Percentiles rank a stretch among this genome's conserved stretches.
Evolutionary conservation across 768 basidiomycete genomes (phyloP).

Genomic region (Rhodotorula babjevae): DNA sequence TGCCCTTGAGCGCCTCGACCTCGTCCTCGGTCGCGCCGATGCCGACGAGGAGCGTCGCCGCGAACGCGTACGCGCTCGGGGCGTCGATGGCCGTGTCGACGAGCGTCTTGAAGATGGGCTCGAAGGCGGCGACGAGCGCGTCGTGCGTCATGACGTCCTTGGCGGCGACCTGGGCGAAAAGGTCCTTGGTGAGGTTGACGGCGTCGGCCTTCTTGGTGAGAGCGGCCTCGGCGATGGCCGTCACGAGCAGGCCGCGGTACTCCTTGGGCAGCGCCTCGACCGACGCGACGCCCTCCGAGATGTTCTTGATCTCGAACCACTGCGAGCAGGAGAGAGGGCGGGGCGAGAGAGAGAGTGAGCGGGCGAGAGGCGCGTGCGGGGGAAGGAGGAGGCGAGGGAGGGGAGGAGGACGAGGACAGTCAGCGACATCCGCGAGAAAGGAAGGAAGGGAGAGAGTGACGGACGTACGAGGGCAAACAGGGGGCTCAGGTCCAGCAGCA

Average conservation of each 20-base stretch:
- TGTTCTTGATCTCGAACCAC: constrained; percentile 74
- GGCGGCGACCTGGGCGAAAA: constrained; percentile 62
- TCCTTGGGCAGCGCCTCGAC: constrained; percentile 67
- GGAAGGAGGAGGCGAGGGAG: too few relatives aligned
- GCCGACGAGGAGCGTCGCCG: constrained; percentile 45
- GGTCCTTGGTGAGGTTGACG: constrained; percentile 67
- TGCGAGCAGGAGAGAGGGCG: constrained; percentile 54
- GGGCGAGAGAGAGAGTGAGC: not conserved
- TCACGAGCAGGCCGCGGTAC: constrained; percentile 64
- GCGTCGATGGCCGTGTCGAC: constrained; percentile 88
- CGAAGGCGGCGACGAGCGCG: constrained; percentile 64
- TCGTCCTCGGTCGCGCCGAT: constrained; percentile 19
- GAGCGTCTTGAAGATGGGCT: constrained; percentile 64
- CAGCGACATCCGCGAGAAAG: too few relatives aligned
- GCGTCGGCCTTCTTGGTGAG: constrained; percentile 78
- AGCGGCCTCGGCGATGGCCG: constrained; percentile 66
- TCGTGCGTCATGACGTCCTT: constrained; percentile 60
- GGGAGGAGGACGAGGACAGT: too few relatives aligned
- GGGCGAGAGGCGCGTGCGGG: too few relatives aligned
- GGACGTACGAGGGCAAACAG: too few relatives aligned
- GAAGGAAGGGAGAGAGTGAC: too few relatives aligned
- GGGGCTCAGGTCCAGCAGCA: too few relatives aligned
- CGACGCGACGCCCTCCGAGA: constrained; percentile 83
- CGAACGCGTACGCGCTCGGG: constrained; percentile 72
- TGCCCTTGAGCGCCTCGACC: constrained; percentile 15